Conservation (phyloP, 208 protist species). For the Vickermania ingenoplastis region DNA sequence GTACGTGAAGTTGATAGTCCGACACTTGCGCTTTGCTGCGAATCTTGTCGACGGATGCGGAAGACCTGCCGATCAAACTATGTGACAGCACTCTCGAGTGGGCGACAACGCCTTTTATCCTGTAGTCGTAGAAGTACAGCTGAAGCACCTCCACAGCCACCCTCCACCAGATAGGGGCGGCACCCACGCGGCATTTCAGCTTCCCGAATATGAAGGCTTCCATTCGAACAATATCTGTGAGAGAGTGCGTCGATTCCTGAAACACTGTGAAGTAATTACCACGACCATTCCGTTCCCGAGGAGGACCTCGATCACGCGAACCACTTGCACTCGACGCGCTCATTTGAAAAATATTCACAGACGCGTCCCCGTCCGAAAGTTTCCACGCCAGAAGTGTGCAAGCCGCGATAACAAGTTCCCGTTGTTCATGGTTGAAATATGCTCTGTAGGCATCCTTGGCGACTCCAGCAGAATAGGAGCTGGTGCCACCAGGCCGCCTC, state of each 20-base stretch:
- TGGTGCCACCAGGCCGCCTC: background rate
- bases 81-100: background rate
- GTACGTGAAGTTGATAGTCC: too few species aligned
- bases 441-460: background rate
- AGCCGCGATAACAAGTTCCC: slow-evolving; percentile 16
- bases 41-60: too few species aligned
- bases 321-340: too few species aligned
- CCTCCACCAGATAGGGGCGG: background rate
- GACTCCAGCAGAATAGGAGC: background rate
- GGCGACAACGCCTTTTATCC: background rate
- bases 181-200: background rate
- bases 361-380: slow-evolving; percentile 21
- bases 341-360: background rate
- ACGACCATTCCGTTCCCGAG: too few species aligned
- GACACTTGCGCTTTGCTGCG: background rate
- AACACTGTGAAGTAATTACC: slow-evolving; percentile 5
- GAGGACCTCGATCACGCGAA: too few species aligned
- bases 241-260: background rate
- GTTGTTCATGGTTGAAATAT: slow-evolving; percentile 8
- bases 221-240: slow-evolving; percentile 4
- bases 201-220: slow-evolving; percentile 3
- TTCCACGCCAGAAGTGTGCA: slow-evolving; percentile 32
- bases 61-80: too few species aligned
- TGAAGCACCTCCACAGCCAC: slow-evolving; percentile 3
- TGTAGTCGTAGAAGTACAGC: background rate